Conservation (phyloP, 2,329 filamentous ascomycete genomes). For the Aspergillus floridensis region DNA sequence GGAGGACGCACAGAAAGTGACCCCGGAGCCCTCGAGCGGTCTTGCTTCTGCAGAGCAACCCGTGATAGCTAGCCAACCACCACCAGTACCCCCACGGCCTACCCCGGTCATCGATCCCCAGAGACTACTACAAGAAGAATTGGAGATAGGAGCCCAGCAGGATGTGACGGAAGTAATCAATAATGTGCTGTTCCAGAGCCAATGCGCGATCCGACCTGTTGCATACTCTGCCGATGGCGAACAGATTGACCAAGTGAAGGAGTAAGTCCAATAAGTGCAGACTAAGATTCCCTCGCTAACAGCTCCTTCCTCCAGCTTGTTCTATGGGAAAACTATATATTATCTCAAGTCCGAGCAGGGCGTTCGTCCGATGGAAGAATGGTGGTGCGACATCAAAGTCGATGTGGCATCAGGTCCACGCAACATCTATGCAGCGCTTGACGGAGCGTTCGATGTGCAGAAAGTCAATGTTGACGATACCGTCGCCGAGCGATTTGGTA, state of each 20-base stretch:
- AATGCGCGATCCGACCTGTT: slow-evolving; percentile 77
- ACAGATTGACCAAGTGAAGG: slow-evolving; percentile 76
- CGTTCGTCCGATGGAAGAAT: slow-evolving; percentile 53
- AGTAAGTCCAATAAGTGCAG: slow-evolving; percentile 38
- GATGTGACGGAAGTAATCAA: slow-evolving; percentile 96
- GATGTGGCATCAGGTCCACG: slow-evolving; percentile 57
- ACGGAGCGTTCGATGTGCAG: slow-evolving; percentile 79
- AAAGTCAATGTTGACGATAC: slow-evolving; percentile 65
- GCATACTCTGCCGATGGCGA: slow-evolving; percentile 66
- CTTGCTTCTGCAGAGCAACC: slow-evolving; percentile 17
- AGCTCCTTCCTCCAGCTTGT: slow-evolving; percentile 38
- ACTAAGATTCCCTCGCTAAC: not conserved
- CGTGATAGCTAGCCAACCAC: slow-evolving; percentile 48
- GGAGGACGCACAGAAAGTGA: slow-evolving; percentile 22
- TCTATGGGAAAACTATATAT: slow-evolving; percentile 49
- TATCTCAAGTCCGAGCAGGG: slow-evolving; percentile 47
- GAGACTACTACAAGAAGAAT: slow-evolving; percentile 46
- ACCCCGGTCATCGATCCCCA: slow-evolving; percentile 32
- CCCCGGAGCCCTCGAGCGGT: slow-evolving; percentile 9
- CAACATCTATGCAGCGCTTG: slow-evolving; percentile 79
- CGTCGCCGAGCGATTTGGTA: slow-evolving; percentile 62
- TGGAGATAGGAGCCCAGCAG: slow-evolving; percentile 71
- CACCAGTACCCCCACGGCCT: slow-evolving; percentile 59
- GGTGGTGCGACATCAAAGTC: slow-evolving; percentile 63
- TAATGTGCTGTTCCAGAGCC: slow-evolving; percentile 85